Base-by-base conservation (phyloP, 116 monocot species). In the Dioscorea cayenensis region DNA sequence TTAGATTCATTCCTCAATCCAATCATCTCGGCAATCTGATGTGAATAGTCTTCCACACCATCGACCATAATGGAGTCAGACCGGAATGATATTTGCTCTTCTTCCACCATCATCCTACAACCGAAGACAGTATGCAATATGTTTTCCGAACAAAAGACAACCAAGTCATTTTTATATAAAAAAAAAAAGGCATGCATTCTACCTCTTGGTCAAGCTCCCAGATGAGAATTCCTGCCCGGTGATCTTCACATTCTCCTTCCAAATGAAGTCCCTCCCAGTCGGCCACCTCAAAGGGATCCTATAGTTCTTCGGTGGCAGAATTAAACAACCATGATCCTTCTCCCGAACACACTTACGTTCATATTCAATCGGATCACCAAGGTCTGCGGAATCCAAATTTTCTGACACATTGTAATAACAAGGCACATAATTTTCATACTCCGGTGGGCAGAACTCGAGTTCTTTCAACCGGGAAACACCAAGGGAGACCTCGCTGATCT, bases 191-290 rank as follows among this genome's bases (percentile, higher is more conserved):
- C 6, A 6, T 11, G 2, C 17, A 60, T 36, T 29, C 59, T 69
- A 90, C 97, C 97, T 90, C 70, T 97, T 97, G 29, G 90, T 93
- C 75, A 97, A 75, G 60, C 93, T 97, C 28, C 97, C 97, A 28
- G 87, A 97, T 8, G 93, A 93, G 74, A 96, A 93, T 78, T 97
- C 97, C 6, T 90, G 84, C 52, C 93, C 97, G 18, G 82, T 81
- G 72, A 97, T 88, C 85, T 89, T 93, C 68, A 97, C 97, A 81
- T 97, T 97, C 73, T 90, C 87, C 77, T 93, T 97, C 97, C 97
- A 97, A 35, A 97, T 97, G 68, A 93, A 90, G 66, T 93, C 93
- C 50, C 82, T 93, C 58, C 97, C 97, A 5, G 84, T 90, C 1
- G 97, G 97, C 97, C 97, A 97, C 64, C 93, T 72, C 32, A 93